Conservation (phyloP, 768 basidiomycete genomes). For the Lentinula sp. region DNA sequence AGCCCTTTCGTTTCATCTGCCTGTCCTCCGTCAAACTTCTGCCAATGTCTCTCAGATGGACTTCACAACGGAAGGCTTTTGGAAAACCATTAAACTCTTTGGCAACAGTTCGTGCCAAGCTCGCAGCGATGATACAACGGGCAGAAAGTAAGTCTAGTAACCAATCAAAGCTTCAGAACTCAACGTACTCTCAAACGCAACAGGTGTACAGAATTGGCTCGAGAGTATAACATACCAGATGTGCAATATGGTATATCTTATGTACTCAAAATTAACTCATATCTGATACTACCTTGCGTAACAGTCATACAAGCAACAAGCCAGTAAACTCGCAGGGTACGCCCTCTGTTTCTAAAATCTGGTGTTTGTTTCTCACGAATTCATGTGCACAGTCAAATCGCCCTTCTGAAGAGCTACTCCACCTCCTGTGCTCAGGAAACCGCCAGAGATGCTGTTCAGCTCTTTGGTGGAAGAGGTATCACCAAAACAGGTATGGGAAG, state of each 20-base stretch:
- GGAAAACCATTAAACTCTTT: conserved; percentile 82
- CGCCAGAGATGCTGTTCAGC: conserved; percentile 67
- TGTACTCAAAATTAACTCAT: background rate
- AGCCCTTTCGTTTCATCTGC: background rate
- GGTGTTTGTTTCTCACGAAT: background rate
- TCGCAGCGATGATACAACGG: conserved; percentile 72
- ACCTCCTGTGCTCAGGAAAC: conserved; percentile 60
- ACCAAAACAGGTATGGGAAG: conserved; percentile 68
- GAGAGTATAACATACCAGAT: conserved; percentile 85
- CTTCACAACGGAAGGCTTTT: conserved; percentile 81
- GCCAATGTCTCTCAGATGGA: conserved; percentile 52
- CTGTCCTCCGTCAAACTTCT: background rate
- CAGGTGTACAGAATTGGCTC: conserved; percentile 67
- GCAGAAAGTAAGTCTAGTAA: conserved; percentile 45
- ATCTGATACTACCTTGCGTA: background rate
- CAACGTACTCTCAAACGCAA: conserved; percentile 11
- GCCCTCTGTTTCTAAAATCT: conserved; percentile 10
- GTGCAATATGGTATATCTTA: conserved; percentile 60
- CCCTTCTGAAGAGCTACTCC: conserved; percentile 63
- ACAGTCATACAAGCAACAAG: conserved; percentile 69
- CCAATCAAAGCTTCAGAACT: background rate
- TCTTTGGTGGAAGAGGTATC: conserved; percentile 85
- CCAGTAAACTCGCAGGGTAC: conserved; percentile 68
- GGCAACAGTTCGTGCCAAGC: conserved; percentile 82
- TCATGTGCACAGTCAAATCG: conserved; percentile 46